Evolutionary conservation across 371 early-diverging fungal species (phyloP), one percentile per base, ranked within the genome.

Genomic region (Circinella minor): DNA sequence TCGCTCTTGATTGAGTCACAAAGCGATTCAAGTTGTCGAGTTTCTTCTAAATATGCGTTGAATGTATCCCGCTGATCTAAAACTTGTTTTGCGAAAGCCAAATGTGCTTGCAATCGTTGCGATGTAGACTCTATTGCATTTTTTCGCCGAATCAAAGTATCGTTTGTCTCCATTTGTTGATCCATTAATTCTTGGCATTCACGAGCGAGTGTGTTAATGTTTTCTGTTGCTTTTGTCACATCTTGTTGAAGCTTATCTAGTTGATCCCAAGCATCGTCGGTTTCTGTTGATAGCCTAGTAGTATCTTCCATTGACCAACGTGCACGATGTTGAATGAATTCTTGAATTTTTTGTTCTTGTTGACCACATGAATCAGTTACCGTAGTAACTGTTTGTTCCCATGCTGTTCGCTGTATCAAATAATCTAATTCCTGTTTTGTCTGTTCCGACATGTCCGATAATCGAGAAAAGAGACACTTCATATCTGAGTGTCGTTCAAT

Each of bases 231-330:
- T 5, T 9, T 7, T 1, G 47, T 7, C 9, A 61, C 37, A 8
- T 68, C 17, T 27, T 48, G 5, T 20, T 43, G 34, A 6, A 36
- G n/a, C 36, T 27, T 1, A 37, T 37, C 20, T 37, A 62, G 39
- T 15, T 54, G 55, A 8, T 17, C 14, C 17, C 36, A 37, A 6
- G 14, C 36, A 14, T 27, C 55, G 14, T 63, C 49, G 7, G 38
- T 59, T 27, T 63, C 27, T 37, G 51, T 4, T 13, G 51, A 8
- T 8, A 15, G 14, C 5, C 17, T 8, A n/a, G 17, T 51, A n/a
- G 17, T 15, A 17, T n/a, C 7, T 5, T 51, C 51, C 51, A 51
- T 51, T n/a, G 71, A 61, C 77, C 80, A 80, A 27, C 80, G 67
- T 18, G 77, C 75, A 17, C 36, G 17, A 1, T 61, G 11, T 27